A percentile compares a stretch with the other conserved stretches of the same genome.
Conservation (phyloP, 768 basidiomycete species). For the Tricholoma saponaceum region DNA sequence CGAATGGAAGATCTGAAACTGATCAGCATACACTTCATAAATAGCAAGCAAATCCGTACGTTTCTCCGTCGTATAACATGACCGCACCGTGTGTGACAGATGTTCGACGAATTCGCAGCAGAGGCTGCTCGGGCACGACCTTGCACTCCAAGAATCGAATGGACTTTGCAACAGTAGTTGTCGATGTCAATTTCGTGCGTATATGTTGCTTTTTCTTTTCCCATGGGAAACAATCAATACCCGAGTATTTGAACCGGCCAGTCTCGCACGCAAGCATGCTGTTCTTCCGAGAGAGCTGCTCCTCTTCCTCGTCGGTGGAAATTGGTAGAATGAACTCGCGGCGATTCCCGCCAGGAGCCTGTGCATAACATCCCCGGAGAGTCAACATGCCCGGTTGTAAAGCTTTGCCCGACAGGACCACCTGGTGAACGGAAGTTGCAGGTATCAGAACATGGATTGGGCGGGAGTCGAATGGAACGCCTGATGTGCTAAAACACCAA, state of each 20-base stretch:
- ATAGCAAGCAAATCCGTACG: conserved; percentile 39
- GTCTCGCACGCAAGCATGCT: conserved; percentile 61
- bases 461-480: conserved; percentile 67
- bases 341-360: conserved; percentile 65
- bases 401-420: conserved; percentile 67
- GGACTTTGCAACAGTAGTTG: conserved; percentile 17
- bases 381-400: conserved; percentile 59
- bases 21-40: neutral
- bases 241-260: conserved; percentile 68
- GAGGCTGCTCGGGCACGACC: conserved; percentile 84
- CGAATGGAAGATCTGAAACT: conserved; percentile 70
- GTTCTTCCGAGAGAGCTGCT: conserved; percentile 49
- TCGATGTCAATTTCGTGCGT: conserved; percentile 19
- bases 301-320: conserved; percentile 67
- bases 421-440: conserved; percentile 67
- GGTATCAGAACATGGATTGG: conserved; percentile 65
- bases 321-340: conserved; percentile 78
- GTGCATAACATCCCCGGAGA: conserved; percentile 76
- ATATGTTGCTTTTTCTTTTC: conserved; percentile 42
- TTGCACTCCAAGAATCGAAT: conserved; percentile 69
- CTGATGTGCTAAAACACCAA: conserved; percentile 61
- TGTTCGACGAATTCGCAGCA: conserved; percentile 80
- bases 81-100: conserved; percentile 92
- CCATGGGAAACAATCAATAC: conserved; percentile 69
- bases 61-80: conserved; percentile 95